Conservation (phyloP, 1,284 basidiomycete genomes). For the Psilocybe mexicana region DNA sequence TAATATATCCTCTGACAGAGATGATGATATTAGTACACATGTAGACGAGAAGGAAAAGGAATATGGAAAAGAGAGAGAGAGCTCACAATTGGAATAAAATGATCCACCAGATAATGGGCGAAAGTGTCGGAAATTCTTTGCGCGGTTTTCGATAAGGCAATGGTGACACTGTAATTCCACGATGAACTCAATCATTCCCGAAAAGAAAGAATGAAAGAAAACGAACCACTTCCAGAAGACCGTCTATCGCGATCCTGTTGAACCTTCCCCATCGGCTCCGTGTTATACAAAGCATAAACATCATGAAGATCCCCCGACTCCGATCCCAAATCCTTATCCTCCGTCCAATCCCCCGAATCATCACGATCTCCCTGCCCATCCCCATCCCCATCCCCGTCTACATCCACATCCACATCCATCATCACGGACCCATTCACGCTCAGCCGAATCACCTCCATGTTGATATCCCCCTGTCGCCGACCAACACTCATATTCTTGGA, state of each 20-base stretch:
- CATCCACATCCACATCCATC: neutral
- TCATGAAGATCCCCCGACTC: conserved; percentile 12
- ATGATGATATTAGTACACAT: neutral
- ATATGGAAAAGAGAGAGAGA: no score
- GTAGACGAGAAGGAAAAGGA: neutral
- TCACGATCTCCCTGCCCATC: conserved; percentile 1
- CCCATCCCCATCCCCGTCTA: neutral
- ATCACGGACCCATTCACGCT: neutral
- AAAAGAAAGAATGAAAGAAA: no score
- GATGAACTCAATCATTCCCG: no score
- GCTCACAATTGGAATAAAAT: conserved; percentile 41
- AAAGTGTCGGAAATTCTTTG: conserved; percentile 29
- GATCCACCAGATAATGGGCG: conserved; percentile 34
- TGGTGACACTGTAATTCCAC: no score
- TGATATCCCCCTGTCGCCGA: neutral
- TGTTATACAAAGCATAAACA: conserved; percentile 12
- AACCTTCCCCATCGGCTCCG: conserved; percentile 2
- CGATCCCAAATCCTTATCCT: conserved; percentile 10
- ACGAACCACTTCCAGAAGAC: neutral
- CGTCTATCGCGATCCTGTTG: neutral
- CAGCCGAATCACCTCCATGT: neutral
- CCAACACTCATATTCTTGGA: neutral
- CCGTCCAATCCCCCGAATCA: conserved; percentile 12
- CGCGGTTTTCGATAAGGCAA: conserved; percentile 18
- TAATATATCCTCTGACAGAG: conserved; percentile 37